phyloP scores from a whole-genome alignment of 2,329 filamentous ascomycete genomes.

The Ophiostoma quercus region DNA sequence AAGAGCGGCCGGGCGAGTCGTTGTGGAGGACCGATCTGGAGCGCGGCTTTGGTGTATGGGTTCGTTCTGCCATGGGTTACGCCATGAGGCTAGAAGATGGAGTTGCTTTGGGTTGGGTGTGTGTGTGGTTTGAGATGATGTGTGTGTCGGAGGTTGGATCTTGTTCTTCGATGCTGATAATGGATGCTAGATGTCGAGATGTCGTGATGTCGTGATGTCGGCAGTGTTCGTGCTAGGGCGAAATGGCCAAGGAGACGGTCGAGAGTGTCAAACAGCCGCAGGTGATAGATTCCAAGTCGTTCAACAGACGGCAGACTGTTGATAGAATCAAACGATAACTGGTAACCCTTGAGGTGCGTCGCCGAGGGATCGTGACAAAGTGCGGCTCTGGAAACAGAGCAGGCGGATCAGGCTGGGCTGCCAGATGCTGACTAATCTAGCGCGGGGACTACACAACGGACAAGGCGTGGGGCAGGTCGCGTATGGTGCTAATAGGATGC shows the following conservation, averaged over 20 bases:
- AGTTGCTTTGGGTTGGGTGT: no score
- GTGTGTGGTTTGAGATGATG: no score
- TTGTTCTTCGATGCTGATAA: background rate
- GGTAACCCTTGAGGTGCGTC: background rate
- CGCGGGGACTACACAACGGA: background rate
- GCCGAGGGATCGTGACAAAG: background rate
- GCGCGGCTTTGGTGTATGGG: constrained; percentile 43
- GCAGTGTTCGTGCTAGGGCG: background rate
- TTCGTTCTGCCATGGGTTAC: constrained; percentile 66
- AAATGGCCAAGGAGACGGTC: background rate
- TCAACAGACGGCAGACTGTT: background rate
- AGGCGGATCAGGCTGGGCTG: constrained; percentile 6
- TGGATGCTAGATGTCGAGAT: background rate
- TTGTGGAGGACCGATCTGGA: constrained; percentile 51
- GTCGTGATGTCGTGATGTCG: background rate
- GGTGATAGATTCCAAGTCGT: background rate
- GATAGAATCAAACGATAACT: background rate
- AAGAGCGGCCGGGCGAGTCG: constrained; percentile 31
- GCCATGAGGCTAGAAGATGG: constrained; percentile 48
- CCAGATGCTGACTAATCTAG: background rate
- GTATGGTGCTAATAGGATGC: background rate
- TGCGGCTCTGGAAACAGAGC: constrained; percentile 4
- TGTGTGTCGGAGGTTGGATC: background rate
- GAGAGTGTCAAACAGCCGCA: background rate
- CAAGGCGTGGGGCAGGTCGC: constrained; percentile 1